Percentiles rank a stretch among this genome's conserved stretches.
These are phyloP conservation scores for Cryptococcus sp. DNA, from an alignment of 1,284 basidiomycete species.

Conservation along the genomic window DNA sequence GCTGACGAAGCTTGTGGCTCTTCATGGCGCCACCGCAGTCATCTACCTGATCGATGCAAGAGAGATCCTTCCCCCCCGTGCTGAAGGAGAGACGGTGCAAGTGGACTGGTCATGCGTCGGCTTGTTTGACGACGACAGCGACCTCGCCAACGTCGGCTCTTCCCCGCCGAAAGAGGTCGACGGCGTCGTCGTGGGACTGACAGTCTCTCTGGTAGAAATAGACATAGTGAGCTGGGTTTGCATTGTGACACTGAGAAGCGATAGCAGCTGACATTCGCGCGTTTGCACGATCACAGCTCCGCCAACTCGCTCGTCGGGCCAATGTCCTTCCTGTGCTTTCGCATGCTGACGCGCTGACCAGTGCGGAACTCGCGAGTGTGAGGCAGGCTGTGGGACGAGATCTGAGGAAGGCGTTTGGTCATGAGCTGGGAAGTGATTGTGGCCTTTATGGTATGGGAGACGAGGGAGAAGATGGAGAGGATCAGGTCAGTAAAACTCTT, in stretches of 20 bases:
- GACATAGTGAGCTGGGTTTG: slow-evolving; percentile 23
- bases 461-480: too few relatives aligned
- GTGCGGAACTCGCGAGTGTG: slow-evolving; percentile 29
- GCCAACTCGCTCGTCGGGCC: slow-evolving; percentile 31
- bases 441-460: too few relatives aligned
- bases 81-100: not conserved
- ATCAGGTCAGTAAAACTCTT: too few relatives aligned
- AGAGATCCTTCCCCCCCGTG: slow-evolving; percentile 27
- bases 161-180: not conserved
- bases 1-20: slow-evolving; percentile 2
- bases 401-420: slow-evolving; percentile 19
- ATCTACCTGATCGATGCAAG: slow-evolving; percentile 48
- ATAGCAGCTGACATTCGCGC: not conserved
- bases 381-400: slow-evolving; percentile 31
- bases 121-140: slow-evolving; percentile 24
- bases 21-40: slow-evolving; percentile 21
- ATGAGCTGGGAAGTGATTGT: not conserved
- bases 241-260: not conserved
- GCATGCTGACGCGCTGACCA: slow-evolving; percentile 40
- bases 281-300: slow-evolving; percentile 27
- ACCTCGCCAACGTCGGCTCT: not conserved
- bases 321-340: slow-evolving; percentile 48
- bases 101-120: slow-evolving; percentile 37
- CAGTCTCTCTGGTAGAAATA: slow-evolving; percentile 18
- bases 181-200: slow-evolving; percentile 1